Evolutionary conservation across 1,139 yeast genomes (phyloP).

Genomic region (Schwanniomyces etchellsii): DNA sequence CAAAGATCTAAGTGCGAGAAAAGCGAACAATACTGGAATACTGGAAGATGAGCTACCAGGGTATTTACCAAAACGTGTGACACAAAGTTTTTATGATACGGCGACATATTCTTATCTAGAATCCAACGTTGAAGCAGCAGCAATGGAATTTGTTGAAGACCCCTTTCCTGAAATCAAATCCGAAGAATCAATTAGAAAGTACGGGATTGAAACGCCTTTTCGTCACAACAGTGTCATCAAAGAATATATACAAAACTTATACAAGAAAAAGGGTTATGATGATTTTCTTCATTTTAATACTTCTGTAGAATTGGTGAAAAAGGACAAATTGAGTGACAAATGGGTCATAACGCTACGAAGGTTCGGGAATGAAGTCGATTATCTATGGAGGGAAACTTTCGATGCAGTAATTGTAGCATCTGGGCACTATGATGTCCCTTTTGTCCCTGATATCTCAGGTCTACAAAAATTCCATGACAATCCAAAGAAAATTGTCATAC

Average conservation of each 20-base stretch:
- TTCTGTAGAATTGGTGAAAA: slow-evolving; percentile 20
- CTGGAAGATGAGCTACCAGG: slow-evolving; percentile 55
- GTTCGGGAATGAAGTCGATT: slow-evolving; percentile 13
- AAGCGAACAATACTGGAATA: slow-evolving; percentile 48
- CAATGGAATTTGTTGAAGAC: too few relatives aligned
- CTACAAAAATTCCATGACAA: slow-evolving; percentile 23
- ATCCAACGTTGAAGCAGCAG: slow-evolving; percentile 39
- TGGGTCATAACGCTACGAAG: background rate
- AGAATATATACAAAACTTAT: background rate
- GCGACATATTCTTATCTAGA: slow-evolving; percentile 33
- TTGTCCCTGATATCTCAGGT: slow-evolving; percentile 32
- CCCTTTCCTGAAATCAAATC: slow-evolving; percentile 9
- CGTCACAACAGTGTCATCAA: too few relatives aligned
- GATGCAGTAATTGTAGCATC: slow-evolving; percentile 25
- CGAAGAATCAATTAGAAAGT: background rate
- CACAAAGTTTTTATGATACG: slow-evolving; percentile 26
- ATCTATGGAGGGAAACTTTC: slow-evolving; percentile 16
- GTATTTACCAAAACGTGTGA: slow-evolving; percentile 17
- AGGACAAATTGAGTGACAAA: background rate
- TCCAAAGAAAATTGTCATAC: slow-evolving; percentile 24
- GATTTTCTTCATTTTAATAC: slow-evolving; percentile 6
- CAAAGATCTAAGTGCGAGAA: slow-evolving; percentile 18
- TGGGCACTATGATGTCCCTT: slow-evolving; percentile 32
- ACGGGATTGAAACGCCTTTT: too few relatives aligned
- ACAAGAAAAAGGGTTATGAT: background rate